Base-by-base conservation (phyloP, 176 grass and related monocot genomes). In the Zoysia japonica region DNA sequence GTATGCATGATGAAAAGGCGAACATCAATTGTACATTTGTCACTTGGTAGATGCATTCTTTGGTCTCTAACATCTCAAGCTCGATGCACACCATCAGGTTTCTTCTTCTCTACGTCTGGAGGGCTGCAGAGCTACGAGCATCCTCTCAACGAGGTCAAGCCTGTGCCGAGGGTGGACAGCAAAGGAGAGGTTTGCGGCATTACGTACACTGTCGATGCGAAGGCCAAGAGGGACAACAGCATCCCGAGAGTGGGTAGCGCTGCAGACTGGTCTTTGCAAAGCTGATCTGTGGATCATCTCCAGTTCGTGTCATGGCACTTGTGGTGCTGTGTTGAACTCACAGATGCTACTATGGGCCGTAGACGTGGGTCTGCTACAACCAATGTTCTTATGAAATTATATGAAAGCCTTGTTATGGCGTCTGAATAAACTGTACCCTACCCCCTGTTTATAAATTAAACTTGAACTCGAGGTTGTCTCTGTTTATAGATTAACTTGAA, bases 51-150 rank as follows among this genome's bases (percentile, higher is more conserved):
- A 28, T 28, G 28, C 40, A 41, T 14, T 56, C 2, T 39, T 11
- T 28, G n/a, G 40, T 9, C 40, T 36, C 57, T 71, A 14, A 80
- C 64, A 55, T 9, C 64, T 52, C 3, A 8, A 46, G 5, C 4
- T 11, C 16, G 11, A 46, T 63, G 7, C 0, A 28, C 11, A 49
- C 17, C 0, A 17, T 35, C 85, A 97, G 93, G 90, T 77, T 96
- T 89, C 88, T 97, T 92, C 85, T 97, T 90, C 83, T 90, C 90
- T 0, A 89, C 93, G 4, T 88, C 86, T 5, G 72, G 86, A 48
- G 90, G 93, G 61, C 14, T 96, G 82, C 83, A 77, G 69, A 96
- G 90, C 82, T 96, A 90, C 76, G 90, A 96, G 83, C 88, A 96
- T 45, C 93, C 93, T 9, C 54, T 85, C 68, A 92, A 96, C 61